Evolutionary conservation across 2,329 filamentous ascomycete species (phyloP), one percentile per base, ranked within the genome.

Genomic region (Neonectria sp.): DNA sequence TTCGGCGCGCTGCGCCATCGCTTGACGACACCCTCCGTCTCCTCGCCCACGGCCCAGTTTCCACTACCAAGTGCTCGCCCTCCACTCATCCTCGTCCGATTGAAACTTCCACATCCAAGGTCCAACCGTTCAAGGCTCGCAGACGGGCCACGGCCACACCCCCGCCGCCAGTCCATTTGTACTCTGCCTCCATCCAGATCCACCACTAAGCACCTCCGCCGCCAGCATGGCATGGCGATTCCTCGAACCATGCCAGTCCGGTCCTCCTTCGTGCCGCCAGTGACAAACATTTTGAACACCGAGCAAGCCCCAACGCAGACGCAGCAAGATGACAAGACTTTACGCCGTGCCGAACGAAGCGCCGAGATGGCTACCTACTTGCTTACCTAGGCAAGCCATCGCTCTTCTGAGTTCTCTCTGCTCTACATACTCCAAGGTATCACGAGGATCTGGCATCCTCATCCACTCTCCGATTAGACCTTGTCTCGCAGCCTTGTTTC

Each of bases 381-480:
- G 43, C 3, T 29, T 33, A n/a, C 29, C 7, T 60, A 13, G n/a
- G 45, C 37, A 17, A 29, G 35, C 31, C 13, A 33, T 52, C 25
- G 13, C 49, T 46, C 17, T 31, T 43, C 45, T 25, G 15, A 13
- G 27, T 53, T 29, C 51, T 24, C 29, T 15, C 29, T 17, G 17
- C n/a, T 17, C 21, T 24, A 21, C 21, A 21, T 21, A 11, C 8
- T 24, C 60, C 33, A 33, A 48, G 49, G 57, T 63, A 68, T 73
- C 66, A 65, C 66, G 74, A 74, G 73, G 69, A 72, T 71, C 63
- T 71, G 58, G 59, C 63, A 61, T 73, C 61, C 55, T 58, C 63
- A 71, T 66, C 68, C 60, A 56, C 56, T 53, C 63, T 63, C 61
- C 55, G 71, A 73, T 69, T 65, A 75, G 69, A 73, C 65, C 65